phyloP scores from a whole-genome alignment of 2,329 filamentous ascomycete species.

The Aspergillus melleus region DNA sequence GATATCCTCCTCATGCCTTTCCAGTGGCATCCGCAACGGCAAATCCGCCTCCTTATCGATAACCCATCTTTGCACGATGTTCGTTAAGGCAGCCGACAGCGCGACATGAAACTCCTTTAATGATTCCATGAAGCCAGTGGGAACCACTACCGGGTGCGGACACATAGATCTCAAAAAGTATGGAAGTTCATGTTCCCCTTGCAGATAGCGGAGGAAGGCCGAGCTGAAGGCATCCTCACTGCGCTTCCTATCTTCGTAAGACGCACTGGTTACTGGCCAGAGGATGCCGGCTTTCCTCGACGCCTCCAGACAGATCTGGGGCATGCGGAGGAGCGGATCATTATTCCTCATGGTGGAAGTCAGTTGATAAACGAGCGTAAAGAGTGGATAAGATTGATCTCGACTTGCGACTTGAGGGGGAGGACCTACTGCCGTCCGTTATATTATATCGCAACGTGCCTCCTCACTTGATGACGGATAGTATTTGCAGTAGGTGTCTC shows the following conservation, averaged over 20 bases:
- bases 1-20: constrained; percentile 24
- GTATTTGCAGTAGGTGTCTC: background rate
- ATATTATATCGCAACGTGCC: too few relatives aligned
- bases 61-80: constrained; percentile 31
- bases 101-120: constrained; percentile 6
- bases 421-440: too few relatives aligned
- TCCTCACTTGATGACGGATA: too few relatives aligned
- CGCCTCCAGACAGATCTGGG: constrained; percentile 3
- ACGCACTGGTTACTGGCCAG: background rate
- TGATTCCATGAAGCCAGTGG: background rate
- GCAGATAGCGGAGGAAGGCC: background rate
- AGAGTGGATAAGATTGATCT: too few relatives aligned
- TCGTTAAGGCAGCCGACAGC: constrained; percentile 19
- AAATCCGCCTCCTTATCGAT: constrained; percentile 22
- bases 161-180: background rate
- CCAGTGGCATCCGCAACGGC: constrained; percentile 27
- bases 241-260: background rate
- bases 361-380: background rate
- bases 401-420: too few relatives aligned
- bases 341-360: background rate
- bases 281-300: background rate
- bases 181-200: background rate
- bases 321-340: background rate
- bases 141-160: background rate
- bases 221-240: background rate